These are phyloP conservation scores for Steccherinum ochraceum DNA, from an alignment of 768 basidiomycete species.

Conservation along the genomic window DNA sequence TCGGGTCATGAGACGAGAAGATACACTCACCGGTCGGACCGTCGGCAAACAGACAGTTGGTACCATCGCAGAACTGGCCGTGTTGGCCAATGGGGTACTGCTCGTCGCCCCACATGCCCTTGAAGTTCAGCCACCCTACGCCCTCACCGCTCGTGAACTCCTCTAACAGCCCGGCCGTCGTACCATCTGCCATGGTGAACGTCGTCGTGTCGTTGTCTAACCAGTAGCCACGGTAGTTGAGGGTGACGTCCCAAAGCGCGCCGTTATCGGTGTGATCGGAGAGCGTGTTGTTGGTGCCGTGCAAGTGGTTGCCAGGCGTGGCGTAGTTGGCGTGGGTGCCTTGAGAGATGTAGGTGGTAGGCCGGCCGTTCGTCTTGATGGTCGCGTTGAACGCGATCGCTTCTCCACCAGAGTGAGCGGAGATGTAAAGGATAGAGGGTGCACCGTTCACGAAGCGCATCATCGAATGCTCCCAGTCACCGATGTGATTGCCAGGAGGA, in stretches of 20 bases:
- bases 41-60: constrained; percentile 16
- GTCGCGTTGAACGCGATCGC: constrained; percentile 21
- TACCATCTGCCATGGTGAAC: constrained; percentile 15
- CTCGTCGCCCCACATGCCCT: constrained; percentile 23
- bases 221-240: constrained; percentile 24
- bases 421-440: constrained; percentile 23
- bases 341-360: constrained; percentile 19
- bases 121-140: constrained; percentile 19
- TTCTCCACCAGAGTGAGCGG: constrained; percentile 23
- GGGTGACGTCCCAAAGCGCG: constrained; percentile 20
- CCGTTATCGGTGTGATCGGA: constrained; percentile 22
- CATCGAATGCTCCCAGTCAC: constrained; percentile 31
- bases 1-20: no score
- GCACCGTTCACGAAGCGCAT: constrained; percentile 26
- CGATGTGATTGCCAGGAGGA: constrained; percentile 25
- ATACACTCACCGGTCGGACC: constrained; percentile 22
- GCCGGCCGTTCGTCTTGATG: constrained; percentile 16
- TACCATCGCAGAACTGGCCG: constrained; percentile 19
- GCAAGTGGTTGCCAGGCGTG: constrained; percentile 17
- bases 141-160: constrained; percentile 14
- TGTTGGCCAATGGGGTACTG: constrained; percentile 17
- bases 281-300: constrained; percentile 13
- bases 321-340: constrained; percentile 26
- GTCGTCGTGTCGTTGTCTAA: constrained; percentile 15
- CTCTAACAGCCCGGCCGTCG: constrained; percentile 8